These are phyloP conservation scores for Chenopodium quinoa DNA, from an alignment of 148 eudicot genomes.

Conservation along the genomic window DNA sequence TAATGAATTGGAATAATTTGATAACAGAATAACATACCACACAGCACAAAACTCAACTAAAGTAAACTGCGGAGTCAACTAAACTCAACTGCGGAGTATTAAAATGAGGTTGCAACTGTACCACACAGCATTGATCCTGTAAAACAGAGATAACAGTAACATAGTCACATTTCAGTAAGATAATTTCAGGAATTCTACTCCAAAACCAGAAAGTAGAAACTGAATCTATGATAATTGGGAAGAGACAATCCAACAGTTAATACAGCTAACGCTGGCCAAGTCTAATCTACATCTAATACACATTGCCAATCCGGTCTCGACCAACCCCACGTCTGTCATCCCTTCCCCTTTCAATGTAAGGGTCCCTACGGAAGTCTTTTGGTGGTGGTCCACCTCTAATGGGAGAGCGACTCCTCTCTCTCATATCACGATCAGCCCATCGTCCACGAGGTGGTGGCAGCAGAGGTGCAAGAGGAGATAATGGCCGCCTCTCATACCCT, in stretches of 20 bases:
- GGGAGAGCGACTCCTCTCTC: slow-evolving; percentile 80
- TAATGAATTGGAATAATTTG: no score
- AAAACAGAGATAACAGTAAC: neutral
- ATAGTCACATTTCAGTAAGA: slow-evolving; percentile 1
- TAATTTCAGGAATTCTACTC: slow-evolving; percentile 1
- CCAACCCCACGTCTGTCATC: slow-evolving; percentile 66
- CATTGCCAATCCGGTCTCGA: slow-evolving; percentile 46
- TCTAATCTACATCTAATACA: slow-evolving; percentile 31
- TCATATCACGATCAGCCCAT: slow-evolving; percentile 54
- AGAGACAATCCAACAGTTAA: slow-evolving; percentile 5
- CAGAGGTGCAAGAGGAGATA: slow-evolving; percentile 45
- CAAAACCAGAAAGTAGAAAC: slow-evolving; percentile 11
- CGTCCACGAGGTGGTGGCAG: slow-evolving; percentile 52
- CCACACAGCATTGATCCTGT: neutral
- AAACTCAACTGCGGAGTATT: neutral
- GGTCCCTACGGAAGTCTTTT: slow-evolving; percentile 57
- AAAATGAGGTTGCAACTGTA: slow-evolving; percentile 5
- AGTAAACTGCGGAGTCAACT: no score
- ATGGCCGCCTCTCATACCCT: slow-evolving; percentile 64
- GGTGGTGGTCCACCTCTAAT: slow-evolving; percentile 56
- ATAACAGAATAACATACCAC: no score
- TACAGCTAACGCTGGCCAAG: neutral
- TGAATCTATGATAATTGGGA: neutral
- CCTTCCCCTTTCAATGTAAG: slow-evolving; percentile 60
- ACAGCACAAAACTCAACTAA: no score